Evolutionary conservation across 164 flowering plant species (phyloP), one percentile per base, ranked within the genome.

Genomic region (Buxus sempervirens): DNA sequence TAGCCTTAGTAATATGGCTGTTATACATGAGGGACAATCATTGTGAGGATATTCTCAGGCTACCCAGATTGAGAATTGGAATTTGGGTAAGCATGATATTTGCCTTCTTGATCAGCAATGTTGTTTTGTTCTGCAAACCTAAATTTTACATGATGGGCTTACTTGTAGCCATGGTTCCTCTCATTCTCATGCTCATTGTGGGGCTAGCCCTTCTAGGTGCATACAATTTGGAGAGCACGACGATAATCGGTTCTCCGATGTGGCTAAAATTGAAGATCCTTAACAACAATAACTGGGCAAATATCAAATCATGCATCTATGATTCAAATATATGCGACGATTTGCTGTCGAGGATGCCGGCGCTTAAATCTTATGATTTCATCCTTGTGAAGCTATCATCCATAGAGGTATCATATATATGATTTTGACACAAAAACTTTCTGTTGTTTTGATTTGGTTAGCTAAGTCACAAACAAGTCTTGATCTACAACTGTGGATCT

Each of bases 191-290:
- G 81, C 58, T 81, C 63, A 65, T 32, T 57, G 20, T 75, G 21
- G 87, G 87, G 4, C 72, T 84, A 4, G 73, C 71, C 4, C 60
- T 78, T 0, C 62, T 63, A 14, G 84, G 87, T 2, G 74, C 74
- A 12, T 68, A 76, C 28, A 73, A 65, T 23, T 63, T 71, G 75
- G 79, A 76, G 56, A 80, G 69, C 42, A 22, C 60, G 19, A 49
- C 51, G 0, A 69, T 84, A 1, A 69, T 70, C 9, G 84, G 67
- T 2, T 70, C 87, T 0, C 83, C 84, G 0, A 54, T 62, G 32
- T 81, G 85, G 87, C 73, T 84, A 51, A 70, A 64, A 38, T 14
- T 9, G 6, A 73, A 70, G 23, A 74, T 82, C 22, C 20, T 48
- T 0, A 38, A 73, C 24, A 20, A 56, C 0, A 5, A 26, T 5